A percentile compares a stretch with the other conserved stretches of the same genome.
Evolutionary conservation across 179 eudicot genomes (phyloP).

Genomic region (Nepenthes alata): DNA sequence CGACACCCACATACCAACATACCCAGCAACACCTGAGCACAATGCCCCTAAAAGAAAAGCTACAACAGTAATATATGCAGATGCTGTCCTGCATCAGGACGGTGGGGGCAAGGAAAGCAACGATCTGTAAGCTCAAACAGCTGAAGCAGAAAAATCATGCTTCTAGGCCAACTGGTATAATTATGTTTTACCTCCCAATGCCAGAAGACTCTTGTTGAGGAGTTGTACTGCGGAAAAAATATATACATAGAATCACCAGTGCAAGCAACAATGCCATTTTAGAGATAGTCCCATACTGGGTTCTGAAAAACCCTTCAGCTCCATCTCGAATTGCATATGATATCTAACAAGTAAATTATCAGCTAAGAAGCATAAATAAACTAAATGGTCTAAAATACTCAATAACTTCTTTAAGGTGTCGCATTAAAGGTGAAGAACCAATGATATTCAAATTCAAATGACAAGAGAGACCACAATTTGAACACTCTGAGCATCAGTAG

Average conservation of each 20-base stretch:
- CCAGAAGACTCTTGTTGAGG: constrained; percentile 95
- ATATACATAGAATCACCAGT: constrained; percentile 65
- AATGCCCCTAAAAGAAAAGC: constrained; percentile 90
- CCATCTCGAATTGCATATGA: constrained; percentile 99
- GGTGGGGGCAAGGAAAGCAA: neutral
- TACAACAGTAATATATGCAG: constrained; percentile 82
- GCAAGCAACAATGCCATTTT: constrained; percentile 91
- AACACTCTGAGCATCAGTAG: too few relatives aligned
- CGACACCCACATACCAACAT: constrained; percentile 99
- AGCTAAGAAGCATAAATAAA: neutral
- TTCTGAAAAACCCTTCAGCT: constrained; percentile 93
- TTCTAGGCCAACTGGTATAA: neutral
- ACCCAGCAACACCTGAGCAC: constrained; percentile 95
- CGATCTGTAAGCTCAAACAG: constrained; percentile 7
- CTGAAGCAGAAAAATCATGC: neutral
- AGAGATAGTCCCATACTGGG: constrained; percentile 93
- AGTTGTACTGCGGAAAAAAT: constrained; percentile 65
- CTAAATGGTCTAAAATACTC: neutral
- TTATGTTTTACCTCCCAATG: constrained; percentile 54
- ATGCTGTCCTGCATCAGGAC: constrained; percentile 55
- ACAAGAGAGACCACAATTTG: too few relatives aligned
- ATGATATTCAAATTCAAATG: too few relatives aligned
- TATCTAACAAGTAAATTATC: constrained; percentile 39
- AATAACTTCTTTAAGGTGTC: too few relatives aligned
- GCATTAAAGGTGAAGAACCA: too few relatives aligned